Conservation (phyloP, 148 eudicot species). For the Beta vulgaris region DNA sequence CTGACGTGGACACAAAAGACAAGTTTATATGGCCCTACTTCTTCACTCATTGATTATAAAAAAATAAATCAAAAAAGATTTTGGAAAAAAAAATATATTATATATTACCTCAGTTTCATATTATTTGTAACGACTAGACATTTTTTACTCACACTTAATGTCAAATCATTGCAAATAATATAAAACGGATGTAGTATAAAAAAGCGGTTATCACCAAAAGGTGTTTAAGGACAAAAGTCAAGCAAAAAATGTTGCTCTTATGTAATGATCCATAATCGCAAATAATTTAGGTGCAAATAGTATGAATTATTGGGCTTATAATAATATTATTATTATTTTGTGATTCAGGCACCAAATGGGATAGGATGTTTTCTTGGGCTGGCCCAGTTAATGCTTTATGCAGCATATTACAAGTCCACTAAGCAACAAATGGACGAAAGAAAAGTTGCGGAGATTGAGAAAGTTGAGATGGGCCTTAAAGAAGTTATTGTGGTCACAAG, state of each 20-base stretch:
- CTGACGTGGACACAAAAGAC: slow-evolving; percentile 19
- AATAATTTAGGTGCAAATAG: background rate
- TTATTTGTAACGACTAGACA: too few relatives aligned
- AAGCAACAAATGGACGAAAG: slow-evolving; percentile 26
- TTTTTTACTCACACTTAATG: too few relatives aligned
- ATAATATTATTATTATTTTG: background rate
- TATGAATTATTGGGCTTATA: background rate
- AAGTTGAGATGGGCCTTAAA: slow-evolving; percentile 30
- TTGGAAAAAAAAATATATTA: background rate
- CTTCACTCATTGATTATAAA: slow-evolving; percentile 14
- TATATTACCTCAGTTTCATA: background rate
- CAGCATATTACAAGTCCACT: slow-evolving; percentile 32
- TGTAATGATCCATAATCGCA: slow-evolving; percentile 10
- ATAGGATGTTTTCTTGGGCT: slow-evolving; percentile 41
- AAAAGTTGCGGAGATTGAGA: slow-evolving; percentile 9
- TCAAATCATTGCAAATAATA: too few relatives aligned
- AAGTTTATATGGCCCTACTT: background rate
- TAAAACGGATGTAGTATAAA: too few relatives aligned
- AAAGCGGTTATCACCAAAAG: background rate
- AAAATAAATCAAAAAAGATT: background rate
- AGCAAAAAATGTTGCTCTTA: slow-evolving; percentile 14
- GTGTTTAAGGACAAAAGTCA: slow-evolving; percentile 4
- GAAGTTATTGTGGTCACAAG: slow-evolving; percentile 23
- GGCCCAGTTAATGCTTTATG: slow-evolving; percentile 44
- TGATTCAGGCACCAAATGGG: slow-evolving; percentile 43